Evolutionary conservation across 208 protist species (phyloP).

Genomic region (Acanthamoeba culbertsoni): DNA sequence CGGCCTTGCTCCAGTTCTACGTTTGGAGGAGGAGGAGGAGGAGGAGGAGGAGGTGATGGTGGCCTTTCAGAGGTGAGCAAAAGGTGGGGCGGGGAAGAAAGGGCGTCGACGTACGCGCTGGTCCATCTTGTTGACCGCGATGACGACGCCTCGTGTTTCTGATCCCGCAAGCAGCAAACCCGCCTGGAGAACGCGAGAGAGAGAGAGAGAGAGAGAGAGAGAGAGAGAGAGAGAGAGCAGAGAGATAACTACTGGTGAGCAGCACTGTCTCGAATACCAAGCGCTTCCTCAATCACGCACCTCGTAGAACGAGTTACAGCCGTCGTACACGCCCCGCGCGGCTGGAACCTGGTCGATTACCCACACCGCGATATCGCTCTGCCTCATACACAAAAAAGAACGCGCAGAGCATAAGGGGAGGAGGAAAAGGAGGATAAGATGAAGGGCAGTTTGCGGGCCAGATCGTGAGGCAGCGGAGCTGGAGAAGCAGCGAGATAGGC

Average conservation of each 20-base stretch:
- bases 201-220: too few relatives aligned
- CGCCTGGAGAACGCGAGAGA: neutral
- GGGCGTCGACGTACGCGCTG: neutral
- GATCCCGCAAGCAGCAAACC: neutral
- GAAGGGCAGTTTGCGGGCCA: too few relatives aligned
- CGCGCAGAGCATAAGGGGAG: too few relatives aligned
- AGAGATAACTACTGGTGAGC: too few relatives aligned
- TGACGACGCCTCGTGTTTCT: neutral
- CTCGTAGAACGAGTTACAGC: neutral
- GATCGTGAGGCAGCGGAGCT: too few relatives aligned
- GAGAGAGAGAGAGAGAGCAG: too few relatives aligned
- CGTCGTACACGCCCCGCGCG: neutral
- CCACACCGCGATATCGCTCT: slow-evolving; percentile 5
- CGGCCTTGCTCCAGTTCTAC: neutral
- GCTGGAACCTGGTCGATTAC: neutral
- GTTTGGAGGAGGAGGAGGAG: neutral
- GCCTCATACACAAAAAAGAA: neutral
- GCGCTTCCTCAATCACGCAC: neutral
- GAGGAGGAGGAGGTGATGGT: neutral
- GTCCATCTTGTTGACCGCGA: slow-evolving; percentile 24
- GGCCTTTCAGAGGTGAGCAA: neutral
- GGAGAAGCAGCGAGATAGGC: too few relatives aligned
- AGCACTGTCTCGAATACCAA: neutral
- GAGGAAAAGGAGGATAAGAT: too few relatives aligned
- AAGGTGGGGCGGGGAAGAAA: too few relatives aligned